Base-by-base conservation (phyloP, 1,284 basidiomycete genomes). In the Melampsora medusae region DNA sequence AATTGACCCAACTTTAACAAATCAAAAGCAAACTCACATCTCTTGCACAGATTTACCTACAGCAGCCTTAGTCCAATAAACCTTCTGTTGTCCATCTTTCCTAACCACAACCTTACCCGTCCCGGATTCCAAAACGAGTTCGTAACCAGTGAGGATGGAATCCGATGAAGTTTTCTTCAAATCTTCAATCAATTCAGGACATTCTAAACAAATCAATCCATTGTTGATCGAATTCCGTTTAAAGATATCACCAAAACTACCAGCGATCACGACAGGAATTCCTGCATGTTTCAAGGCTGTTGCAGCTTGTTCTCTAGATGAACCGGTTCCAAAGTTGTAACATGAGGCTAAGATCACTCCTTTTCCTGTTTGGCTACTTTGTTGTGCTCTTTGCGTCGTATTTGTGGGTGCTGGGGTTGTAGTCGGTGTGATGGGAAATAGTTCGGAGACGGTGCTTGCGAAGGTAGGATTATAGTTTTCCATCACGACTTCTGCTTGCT, bases 201-300 rank as follows among this genome's bases (percentile, higher is more conserved):
- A 92, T 84, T 98, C 96, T 68, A 98, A 84, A 81, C 96, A 97
- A 77, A 99, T 92, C 10, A 99, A 87, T 4, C 94, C 96, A 83
- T 99, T 99, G 85, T 99, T 99, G 86, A 99, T 99, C 17, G 93
- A 91, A 83, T 99, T 99, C 46, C 96, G 90, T 86, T 99, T 98
- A 87, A 97, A 99, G 80, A 99, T 98, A 84, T 99, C 97, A 19
- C 97, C 96, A 81, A 99, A 99, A 38, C 92, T 95, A 61, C 95
- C 97, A 35, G 93, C 93, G 77, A 99, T 88, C 71, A 99, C 94
- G 67, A 97, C 86, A 0, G 94, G 93, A 10, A 99, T 86, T 10
- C 96, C 95, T 0, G 96, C 92, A 31, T 95, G 89, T 83, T 96
- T 94, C 79, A 99, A 89, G 1, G 96, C 96, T 0, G 96, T 99